A percentile compares a stretch with the other conserved stretches of the same genome.
These are phyloP conservation scores for Lentinula aciculospora DNA, from an alignment of 768 basidiomycete genomes.

Conservation along the genomic window DNA sequence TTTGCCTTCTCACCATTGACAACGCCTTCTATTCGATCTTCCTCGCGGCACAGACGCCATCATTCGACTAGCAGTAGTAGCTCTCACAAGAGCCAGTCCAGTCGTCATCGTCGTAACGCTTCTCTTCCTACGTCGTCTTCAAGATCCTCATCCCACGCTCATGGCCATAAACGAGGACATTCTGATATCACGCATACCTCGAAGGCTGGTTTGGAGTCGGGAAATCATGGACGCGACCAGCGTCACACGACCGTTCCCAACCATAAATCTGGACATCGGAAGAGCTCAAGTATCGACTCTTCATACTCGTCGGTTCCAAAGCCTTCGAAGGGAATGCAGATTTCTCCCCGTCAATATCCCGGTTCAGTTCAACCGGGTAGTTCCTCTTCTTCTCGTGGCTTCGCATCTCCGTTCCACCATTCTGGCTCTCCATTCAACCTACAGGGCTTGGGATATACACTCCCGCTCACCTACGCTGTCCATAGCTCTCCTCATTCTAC, in stretches of 20 bases:
- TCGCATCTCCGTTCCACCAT: neutral
- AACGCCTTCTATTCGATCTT: neutral
- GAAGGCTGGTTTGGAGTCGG: neutral
- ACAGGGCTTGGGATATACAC: constrained; percentile 11
- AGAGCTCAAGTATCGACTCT: neutral
- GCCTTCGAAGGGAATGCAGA: neutral
- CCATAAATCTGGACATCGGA: neutral
- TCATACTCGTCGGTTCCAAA: neutral
- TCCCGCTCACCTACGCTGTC: constrained; percentile 36
- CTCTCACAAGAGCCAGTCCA: neutral
- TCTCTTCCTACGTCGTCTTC: neutral
- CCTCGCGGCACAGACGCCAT: neutral
- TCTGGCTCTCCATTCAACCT: neutral
- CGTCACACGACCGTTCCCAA: neutral
- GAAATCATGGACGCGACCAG: neutral
- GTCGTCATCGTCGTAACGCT: neutral
- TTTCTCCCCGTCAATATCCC: neutral
- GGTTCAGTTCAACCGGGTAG: neutral
- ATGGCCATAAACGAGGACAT: neutral
- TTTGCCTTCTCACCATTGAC: neutral
- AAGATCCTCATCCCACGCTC: neutral
- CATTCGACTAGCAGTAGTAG: neutral
- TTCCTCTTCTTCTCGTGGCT: neutral
- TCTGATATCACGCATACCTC: neutral
- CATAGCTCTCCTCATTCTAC: neutral